phyloP scores from a whole-genome alignment of 2,329 filamentous ascomycete genomes.

The Aureobasidium sp. region DNA sequence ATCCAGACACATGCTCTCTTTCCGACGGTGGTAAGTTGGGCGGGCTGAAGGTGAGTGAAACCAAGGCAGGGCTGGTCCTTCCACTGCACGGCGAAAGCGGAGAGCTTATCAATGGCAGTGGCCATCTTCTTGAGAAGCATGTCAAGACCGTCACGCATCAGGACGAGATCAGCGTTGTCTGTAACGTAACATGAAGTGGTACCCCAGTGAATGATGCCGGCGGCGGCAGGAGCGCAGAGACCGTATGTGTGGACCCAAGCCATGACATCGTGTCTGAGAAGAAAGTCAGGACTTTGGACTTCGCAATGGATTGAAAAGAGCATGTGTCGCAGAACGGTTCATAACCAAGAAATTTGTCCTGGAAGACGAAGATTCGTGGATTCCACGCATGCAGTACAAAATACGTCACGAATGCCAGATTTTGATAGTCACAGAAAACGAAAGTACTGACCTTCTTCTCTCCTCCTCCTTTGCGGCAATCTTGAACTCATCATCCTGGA shows the following conservation, averaged over 20 bases:
- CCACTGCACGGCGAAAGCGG: slow-evolving; percentile 61
- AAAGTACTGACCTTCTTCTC: slow-evolving; percentile 19
- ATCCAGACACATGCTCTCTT: slow-evolving; percentile 65
- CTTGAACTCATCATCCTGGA: slow-evolving; percentile 40
- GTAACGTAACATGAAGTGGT: slow-evolving; percentile 58
- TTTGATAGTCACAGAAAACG: not conserved
- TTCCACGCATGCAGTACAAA: not conserved
- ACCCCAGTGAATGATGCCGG: slow-evolving; percentile 74
- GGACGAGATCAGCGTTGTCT: slow-evolving; percentile 70
- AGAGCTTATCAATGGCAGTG: slow-evolving; percentile 66
- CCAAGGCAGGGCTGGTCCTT: slow-evolving; percentile 64
- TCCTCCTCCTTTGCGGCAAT: slow-evolving; percentile 42
- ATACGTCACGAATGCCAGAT: not conserved
- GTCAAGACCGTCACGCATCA: slow-evolving; percentile 65
- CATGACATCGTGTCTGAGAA: slow-evolving; percentile 40
- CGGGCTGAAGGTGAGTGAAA: slow-evolving; percentile 66
- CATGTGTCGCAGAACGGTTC: not conserved
- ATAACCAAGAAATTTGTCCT: not conserved
- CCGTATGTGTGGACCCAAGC: slow-evolving; percentile 57
- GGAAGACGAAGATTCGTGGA: not conserved
- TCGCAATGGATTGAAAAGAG: not conserved
- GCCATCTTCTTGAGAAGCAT: slow-evolving; percentile 71
- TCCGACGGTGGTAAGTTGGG: slow-evolving; percentile 50
- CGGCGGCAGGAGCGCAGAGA: slow-evolving; percentile 62
- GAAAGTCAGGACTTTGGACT: not conserved